A percentile compares a stretch with the other conserved stretches of the same genome.
phyloP scores from a whole-genome alignment of 2,329 filamentous ascomycete genomes.

The Calonectria pseudoturangicola region DNA sequence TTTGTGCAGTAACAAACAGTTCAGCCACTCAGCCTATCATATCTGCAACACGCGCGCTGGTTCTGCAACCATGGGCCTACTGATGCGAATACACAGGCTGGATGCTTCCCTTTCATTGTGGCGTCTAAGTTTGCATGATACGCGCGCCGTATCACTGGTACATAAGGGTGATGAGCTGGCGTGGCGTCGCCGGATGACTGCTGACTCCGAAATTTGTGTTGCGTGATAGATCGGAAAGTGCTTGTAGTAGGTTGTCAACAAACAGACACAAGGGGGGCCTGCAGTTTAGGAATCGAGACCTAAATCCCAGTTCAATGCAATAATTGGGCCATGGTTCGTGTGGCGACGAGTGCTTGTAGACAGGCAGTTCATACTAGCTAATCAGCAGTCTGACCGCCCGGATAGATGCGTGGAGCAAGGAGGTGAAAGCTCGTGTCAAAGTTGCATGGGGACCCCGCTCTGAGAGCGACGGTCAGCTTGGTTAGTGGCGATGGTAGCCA shows the following conservation, averaged over 20 bases:
- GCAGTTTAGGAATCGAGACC: background rate
- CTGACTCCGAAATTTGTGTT: background rate
- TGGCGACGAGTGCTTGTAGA: background rate
- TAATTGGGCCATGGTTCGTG: background rate
- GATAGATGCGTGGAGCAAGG: background rate
- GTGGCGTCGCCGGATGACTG: constrained; percentile 5
- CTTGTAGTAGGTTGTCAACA: background rate
- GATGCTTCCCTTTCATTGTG: background rate
- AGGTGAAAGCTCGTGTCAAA: background rate
- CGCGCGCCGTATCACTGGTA: background rate
- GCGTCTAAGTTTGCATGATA: constrained; percentile 16
- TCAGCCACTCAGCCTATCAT: no score
- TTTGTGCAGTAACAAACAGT: background rate
- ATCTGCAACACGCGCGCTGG: background rate
- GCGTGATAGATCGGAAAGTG: background rate
- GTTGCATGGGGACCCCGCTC: constrained; percentile 5
- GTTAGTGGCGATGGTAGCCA: background rate
- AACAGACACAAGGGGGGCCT: background rate
- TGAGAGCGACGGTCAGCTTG: background rate
- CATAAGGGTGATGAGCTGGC: constrained; percentile 7
- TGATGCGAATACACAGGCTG: background rate
- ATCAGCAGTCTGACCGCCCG: constrained; percentile 3
- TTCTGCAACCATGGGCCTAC: background rate
- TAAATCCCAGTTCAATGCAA: background rate
- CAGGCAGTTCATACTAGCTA: background rate